Base-by-base conservation (phyloP, 345 rosid genomes). In the Turritis glabra region DNA sequence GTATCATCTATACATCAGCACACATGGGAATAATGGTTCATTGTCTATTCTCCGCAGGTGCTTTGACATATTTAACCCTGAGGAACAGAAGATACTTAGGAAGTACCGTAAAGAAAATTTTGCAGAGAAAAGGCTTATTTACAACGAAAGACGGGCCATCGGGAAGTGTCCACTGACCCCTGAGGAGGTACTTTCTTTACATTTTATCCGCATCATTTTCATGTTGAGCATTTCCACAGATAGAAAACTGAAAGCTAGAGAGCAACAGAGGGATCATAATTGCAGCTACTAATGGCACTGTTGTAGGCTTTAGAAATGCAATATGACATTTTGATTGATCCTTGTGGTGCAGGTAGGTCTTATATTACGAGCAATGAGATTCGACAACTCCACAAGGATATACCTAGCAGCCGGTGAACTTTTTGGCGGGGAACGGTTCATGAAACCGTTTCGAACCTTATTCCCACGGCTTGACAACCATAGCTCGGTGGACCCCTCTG, bases 331-430 rank as follows among this genome's bases (percentile, higher is more conserved):
- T 52, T 26, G 21, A 37, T 54, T 43, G 64, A 51, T 77, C 67
- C 79, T 75, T 22, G 25, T 56, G 44, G 44, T 85, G 80, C 86
- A 96, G 98, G 99, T 96, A 78, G 98, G 97, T 59, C 92, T 92
- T 76, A 77, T 92, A 75, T 81, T 96, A 74, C 90, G 79, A 66
- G 97, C 96, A 55, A 85, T 92, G 96, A 91, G 90, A 22, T 96
- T 96, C 60, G 89, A 87, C 82, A 92, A 96, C 83, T 81, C 98
- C 73, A 89, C 98, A 53, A 80, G 89, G 77, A 89, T 96, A 81
- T 90, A 88, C 80, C 79, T 96, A 79, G 99, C 99, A 52, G 97
- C 99, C 29, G 98, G 99, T 59, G 96, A 92, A 47, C 78, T 96
- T 66, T 92, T 90, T 85, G 99, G 99, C 55, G 99, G 98, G 62